phyloP scores from a whole-genome alignment of 352 stramenopile genomes.

The Phytophthora podocarpi region DNA sequence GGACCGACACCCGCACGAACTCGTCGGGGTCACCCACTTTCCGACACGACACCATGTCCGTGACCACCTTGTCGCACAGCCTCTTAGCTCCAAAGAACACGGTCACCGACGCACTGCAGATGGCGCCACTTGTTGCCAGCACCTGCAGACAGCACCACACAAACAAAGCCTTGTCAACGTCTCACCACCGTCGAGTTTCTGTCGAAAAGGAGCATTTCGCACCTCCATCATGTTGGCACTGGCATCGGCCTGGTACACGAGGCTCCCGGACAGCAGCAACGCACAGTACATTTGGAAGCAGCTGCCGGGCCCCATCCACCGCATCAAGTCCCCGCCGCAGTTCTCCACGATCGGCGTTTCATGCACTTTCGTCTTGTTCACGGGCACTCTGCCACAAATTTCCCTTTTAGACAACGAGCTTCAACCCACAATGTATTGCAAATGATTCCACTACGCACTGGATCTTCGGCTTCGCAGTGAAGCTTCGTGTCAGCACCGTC shows the following conservation, averaged over 20 bases:
- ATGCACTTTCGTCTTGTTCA: slow-evolving; percentile 47
- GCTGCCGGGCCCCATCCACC: slow-evolving; percentile 62
- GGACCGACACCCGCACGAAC: slow-evolving; percentile 60
- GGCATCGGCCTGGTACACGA: slow-evolving; percentile 64
- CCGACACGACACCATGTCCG: slow-evolving; percentile 70
- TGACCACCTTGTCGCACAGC: slow-evolving; percentile 72
- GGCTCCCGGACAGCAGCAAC: slow-evolving; percentile 61
- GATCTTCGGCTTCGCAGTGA: slow-evolving; percentile 31
- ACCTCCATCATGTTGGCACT: slow-evolving; percentile 57
- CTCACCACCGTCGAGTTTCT: neutral
- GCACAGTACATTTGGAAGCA: slow-evolving; percentile 81
- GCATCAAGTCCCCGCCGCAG: slow-evolving; percentile 55
- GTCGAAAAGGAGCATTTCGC: neutral
- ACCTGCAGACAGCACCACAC: slow-evolving; percentile 41
- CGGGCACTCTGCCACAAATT: slow-evolving; percentile 20
- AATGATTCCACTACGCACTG: slow-evolving; percentile 14
- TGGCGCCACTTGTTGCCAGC: slow-evolving; percentile 51
- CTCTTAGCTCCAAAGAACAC: slow-evolving; percentile 79
- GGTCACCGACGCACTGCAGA: slow-evolving; percentile 66
- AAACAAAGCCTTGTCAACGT: neutral
- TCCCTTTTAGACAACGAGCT: neutral
- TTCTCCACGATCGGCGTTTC: slow-evolving; percentile 61
- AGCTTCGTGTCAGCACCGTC: slow-evolving; percentile 4
- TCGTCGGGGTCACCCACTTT: slow-evolving; percentile 65
- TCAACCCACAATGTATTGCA: neutral